These are phyloP conservation scores for Exophiala sp. DNA, from an alignment of 2,329 filamentous ascomycete genomes.

Conservation along the genomic window DNA sequence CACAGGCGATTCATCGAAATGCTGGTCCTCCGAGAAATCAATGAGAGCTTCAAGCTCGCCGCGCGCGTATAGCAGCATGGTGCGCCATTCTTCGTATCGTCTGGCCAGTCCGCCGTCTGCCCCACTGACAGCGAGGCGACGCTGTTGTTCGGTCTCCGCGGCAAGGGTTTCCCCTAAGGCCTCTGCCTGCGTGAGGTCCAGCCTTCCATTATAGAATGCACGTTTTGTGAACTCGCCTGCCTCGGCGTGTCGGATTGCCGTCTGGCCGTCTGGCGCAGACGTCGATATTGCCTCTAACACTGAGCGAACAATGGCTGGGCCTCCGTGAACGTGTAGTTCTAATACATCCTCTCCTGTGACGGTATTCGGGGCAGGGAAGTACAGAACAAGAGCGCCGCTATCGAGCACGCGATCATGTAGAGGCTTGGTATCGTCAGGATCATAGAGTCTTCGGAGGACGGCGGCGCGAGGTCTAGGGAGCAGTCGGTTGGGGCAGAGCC, in stretches of 20 bases:
- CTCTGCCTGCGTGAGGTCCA: constrained; percentile 79
- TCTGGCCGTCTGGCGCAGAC: constrained; percentile 23
- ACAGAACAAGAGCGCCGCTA: constrained; percentile 70
- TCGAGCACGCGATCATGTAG: constrained; percentile 54
- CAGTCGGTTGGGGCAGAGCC: constrained; percentile 52
- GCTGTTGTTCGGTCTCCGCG: constrained; percentile 84
- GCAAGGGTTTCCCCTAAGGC: constrained; percentile 56
- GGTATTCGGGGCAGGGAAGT: constrained; percentile 73
- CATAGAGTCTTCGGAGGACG: constrained; percentile 66
- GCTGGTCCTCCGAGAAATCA: constrained; percentile 94
- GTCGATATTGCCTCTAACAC: constrained; percentile 69
- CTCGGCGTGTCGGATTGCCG: constrained; percentile 75
- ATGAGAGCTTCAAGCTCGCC: constrained; percentile 93
- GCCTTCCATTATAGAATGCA: constrained; percentile 77
- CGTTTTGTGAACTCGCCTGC: constrained; percentile 92
- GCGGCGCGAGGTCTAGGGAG: constrained; percentile 59
- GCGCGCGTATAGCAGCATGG: constrained; percentile 68
- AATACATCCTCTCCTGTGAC: constrained; percentile 90
- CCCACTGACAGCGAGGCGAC: constrained; percentile 74
- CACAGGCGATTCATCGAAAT: constrained; percentile 81
- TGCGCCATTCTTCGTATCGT: constrained; percentile 78
- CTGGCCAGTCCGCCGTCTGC: constrained; percentile 62
- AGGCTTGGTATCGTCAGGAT: constrained; percentile 46
- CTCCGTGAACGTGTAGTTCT: constrained; percentile 91
- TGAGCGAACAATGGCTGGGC: constrained; percentile 78